These are phyloP conservation scores for Tympanopsis confertula DNA, from an alignment of 2,329 filamentous ascomycete species.

Conservation along the genomic window DNA sequence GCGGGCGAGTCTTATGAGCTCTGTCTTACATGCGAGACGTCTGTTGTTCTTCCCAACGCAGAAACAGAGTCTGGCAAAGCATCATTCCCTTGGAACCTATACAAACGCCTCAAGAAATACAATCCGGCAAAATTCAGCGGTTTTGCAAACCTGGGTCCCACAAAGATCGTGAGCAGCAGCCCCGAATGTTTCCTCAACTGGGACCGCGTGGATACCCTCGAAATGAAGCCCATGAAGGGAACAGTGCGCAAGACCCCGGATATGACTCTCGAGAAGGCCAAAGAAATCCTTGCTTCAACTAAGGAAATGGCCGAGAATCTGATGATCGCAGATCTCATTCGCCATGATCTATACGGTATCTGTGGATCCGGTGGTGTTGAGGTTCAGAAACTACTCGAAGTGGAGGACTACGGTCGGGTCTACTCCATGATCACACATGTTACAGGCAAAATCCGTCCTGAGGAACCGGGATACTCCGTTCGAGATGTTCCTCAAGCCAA, in stretches of 20 bases:
- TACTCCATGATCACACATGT: conserved; percentile 88
- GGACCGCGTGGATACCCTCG: neutral
- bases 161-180: conserved; percentile 1
- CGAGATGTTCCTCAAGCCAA: conserved; percentile 5
- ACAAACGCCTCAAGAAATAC: conserved; percentile 1
- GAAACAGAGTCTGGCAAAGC: neutral
- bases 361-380: conserved; percentile 62
- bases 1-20: conserved; percentile 1
- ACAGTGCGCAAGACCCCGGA: conserved; percentile 24
- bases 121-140: neutral
- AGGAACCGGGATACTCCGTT: conserved; percentile 1
- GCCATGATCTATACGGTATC: conserved; percentile 82
- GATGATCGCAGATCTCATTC: conserved; percentile 96
- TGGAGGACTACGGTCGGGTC: conserved; percentile 84
- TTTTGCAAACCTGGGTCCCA: neutral
- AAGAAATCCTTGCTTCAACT: conserved; percentile 60
- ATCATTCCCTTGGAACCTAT: neutral
- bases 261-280: conserved; percentile 61
- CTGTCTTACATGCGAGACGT: neutral
- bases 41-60: neutral
- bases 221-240: conserved; percentile 1
- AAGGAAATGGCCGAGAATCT: conserved; percentile 94
- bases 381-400: conserved; percentile 68
- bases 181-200: conserved; percentile 1
- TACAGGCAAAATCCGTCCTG: conserved; percentile 47